A percentile compares a stretch with the other conserved stretches of the same genome.
Evolutionary conservation across 2,329 filamentous ascomycete species (phyloP).

Genomic region (Ceratocystis huliohia): DNA sequence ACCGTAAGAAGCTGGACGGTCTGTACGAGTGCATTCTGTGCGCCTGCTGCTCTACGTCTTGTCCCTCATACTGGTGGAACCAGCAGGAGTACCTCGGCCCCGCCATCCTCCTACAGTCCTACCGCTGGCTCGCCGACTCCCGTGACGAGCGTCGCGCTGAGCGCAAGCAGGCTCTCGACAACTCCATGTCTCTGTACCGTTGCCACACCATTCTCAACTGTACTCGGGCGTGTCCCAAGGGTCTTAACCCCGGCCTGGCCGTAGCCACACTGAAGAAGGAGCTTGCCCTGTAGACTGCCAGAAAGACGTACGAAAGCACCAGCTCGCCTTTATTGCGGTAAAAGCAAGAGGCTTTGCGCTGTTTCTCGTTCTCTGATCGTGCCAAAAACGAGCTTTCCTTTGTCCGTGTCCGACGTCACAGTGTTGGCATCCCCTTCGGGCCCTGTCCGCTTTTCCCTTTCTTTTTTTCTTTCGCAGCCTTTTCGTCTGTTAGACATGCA

Average conservation of each 20-base stretch:
- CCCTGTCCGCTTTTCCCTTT: background rate
- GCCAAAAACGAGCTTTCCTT: too few relatives aligned
- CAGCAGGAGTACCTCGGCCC: constrained; percentile 96
- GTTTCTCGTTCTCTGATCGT: background rate
- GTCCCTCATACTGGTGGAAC: constrained; percentile 99
- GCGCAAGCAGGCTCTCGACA: constrained; percentile 85
- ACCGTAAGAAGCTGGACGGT: constrained; percentile 92
- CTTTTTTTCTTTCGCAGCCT: background rate
- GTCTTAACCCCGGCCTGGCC: constrained; percentile 84
- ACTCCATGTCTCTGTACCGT: constrained; percentile 97
- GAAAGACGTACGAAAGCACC: background rate
- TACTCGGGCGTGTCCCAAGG: constrained; percentile 95
- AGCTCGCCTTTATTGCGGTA: constrained; percentile 28
- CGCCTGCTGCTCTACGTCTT: constrained; percentile 97
- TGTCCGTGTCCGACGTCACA: background rate
- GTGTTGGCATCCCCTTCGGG: background rate
- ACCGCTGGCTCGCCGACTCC: constrained; percentile 92
- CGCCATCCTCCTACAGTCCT: constrained; percentile 91
- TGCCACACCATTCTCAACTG: constrained; percentile 99
- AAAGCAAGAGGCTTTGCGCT: background rate
- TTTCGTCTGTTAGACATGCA: constrained; percentile 1
- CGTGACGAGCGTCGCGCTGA: constrained; percentile 80
- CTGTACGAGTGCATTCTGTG: constrained; percentile 99
- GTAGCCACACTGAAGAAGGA: constrained; percentile 99
- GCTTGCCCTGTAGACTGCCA: constrained; percentile 44